Base-by-base conservation (phyloP, 2,329 filamentous ascomycete species). In the Tolypocladium sp. region DNA sequence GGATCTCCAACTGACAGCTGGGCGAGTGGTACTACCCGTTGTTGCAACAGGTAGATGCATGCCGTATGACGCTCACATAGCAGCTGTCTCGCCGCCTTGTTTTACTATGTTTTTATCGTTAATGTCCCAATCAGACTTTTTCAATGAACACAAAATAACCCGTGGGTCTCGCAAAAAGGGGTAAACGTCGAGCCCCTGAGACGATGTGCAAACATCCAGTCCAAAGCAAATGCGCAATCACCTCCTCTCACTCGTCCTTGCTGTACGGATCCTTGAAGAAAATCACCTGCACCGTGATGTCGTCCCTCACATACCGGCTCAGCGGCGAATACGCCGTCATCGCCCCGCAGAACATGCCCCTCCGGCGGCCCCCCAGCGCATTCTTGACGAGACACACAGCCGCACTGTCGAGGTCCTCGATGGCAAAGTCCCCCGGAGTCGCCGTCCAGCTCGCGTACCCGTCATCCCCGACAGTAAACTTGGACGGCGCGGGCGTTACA, bases 231-330 rank as follows among this genome's bases (percentile, higher is more conserved):
- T 38, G 1, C 5, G 22, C 22, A 13, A 46, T 15, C 42, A 30
- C 13, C 25, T 13, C 9, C 30, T 4, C 27, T 52, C 49, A 52
- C 49, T 35, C n/a, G 2, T 52, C 17, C 1, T 8, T 52, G 9
- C 30, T 17, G n/a, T 52, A 35, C 40, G 62, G 63, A 3, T 65
- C 60, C 40, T 64, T 68, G 56, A 74, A 74, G 62, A 94, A 93
- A 61, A 93, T 88, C 38, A 95, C 90, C 73, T 94, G 89, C 20
- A 94, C 88, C 0, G 91, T 94, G 58, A 93, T 79, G 69, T 94
- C 91, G 66, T 94, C 91, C 64, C 89, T 84, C 53, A 74, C 69
- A 55, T 70, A 68, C 62, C 90, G 79, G 44, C 87, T 88, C 64
- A 87, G 85, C 0, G 91, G 90, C 62, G 84, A 84, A 10, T 85